Conservation (phyloP, 1,139 yeast genomes). For the Meyerozyma smithsonii region DNA sequence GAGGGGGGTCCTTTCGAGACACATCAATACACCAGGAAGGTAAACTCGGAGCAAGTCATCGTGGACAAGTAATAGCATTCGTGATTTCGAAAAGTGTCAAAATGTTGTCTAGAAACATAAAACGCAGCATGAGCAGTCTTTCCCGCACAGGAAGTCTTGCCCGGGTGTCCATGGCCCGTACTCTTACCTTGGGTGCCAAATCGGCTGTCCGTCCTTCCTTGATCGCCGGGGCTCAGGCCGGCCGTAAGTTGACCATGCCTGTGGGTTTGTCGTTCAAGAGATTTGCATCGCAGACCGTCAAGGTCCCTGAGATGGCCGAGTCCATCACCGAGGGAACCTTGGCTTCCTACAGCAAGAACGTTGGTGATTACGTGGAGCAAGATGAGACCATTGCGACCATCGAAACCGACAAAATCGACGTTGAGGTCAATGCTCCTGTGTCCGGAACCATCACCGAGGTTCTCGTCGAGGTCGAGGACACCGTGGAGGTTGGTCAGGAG, state of each 20-base stretch:
- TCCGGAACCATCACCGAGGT: constrained; percentile 86
- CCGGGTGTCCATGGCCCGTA: constrained; percentile 6
- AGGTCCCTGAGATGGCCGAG: constrained; percentile 99
- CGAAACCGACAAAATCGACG: constrained; percentile 97
- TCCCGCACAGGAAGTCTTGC: constrained; percentile 7
- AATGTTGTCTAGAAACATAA: constrained; percentile 14
- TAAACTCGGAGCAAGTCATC: constrained; percentile 2
- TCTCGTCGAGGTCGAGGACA: constrained; percentile 81
- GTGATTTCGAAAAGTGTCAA: constrained; percentile 1
- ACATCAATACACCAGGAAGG: not conserved
- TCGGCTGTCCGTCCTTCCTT: constrained; percentile 4
- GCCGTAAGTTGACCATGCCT: constrained; percentile 7
- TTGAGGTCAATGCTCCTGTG: constrained; percentile 92
- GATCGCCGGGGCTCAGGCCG: constrained; percentile 6
- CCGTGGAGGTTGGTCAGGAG: constrained; percentile 96
- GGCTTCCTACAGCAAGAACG: constrained; percentile 68
- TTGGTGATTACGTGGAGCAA: constrained; percentile 82
- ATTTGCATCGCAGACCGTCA: constrained; percentile 52
- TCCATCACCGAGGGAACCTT: constrained; percentile 97
- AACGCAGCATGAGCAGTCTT: constrained; percentile 11
- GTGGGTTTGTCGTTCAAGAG: constrained; percentile 18
- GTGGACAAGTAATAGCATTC: not conserved
- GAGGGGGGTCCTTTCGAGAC: not conserved
- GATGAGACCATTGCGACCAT: constrained; percentile 96
- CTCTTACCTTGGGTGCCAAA: constrained; percentile 8